These are phyloP conservation scores for Platismatia glauca DNA, from an alignment of 495 filamentous ascomycete genomes.

Conservation along the genomic window DNA sequence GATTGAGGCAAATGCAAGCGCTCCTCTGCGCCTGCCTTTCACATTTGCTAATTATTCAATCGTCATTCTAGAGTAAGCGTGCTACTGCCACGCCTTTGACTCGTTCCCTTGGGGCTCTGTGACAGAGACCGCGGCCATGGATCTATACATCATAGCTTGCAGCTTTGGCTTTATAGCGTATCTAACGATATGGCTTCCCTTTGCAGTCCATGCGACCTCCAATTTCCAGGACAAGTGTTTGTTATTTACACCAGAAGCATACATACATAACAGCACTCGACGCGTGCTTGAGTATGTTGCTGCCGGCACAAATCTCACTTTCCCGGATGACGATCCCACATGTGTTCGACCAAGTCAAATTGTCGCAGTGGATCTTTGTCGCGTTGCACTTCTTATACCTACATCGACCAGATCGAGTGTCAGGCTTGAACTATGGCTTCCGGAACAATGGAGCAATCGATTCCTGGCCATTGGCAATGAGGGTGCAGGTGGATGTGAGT, in stretches of 20 bases:
- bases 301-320: constrained; percentile 40
- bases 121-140: not conserved
- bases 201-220: not conserved
- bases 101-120: no score
- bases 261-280: constrained; percentile 13
- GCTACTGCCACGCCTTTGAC: no score
- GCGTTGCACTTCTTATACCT: constrained; percentile 45
- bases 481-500: constrained; percentile 46
- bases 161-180: not conserved
- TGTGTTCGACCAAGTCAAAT: constrained; percentile 36
- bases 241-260: constrained; percentile 13
- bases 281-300: constrained; percentile 34
- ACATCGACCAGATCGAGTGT: constrained; percentile 47
- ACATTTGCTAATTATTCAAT: no score
- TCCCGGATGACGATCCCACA: constrained; percentile 38
- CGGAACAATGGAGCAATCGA: constrained; percentile 41
- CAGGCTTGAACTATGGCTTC: constrained; percentile 52
- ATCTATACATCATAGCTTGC: not conserved
- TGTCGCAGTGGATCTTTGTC: constrained; percentile 44
- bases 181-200: not conserved
- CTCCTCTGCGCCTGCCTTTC: no score
- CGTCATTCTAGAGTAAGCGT: no score
- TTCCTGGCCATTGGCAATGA: constrained; percentile 50
- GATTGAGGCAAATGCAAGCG: no score
- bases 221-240: constrained; percentile 10